phyloP scores from a whole-genome alignment of 352 stramenopile genomes.

The Pythium brachiatum region DNA sequence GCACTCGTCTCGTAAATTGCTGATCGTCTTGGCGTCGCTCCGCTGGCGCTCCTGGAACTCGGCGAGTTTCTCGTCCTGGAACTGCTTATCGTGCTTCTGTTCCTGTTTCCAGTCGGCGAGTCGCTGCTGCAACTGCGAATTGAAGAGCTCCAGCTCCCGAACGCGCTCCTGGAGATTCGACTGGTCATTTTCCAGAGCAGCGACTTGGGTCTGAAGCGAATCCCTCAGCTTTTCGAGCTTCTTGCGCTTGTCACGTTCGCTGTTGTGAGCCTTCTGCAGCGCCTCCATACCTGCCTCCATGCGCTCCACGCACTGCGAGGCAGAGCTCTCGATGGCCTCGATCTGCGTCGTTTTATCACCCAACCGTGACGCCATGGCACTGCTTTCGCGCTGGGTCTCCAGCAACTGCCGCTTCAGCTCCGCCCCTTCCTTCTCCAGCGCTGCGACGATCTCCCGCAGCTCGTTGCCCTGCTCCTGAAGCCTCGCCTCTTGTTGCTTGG shows the following conservation, averaged over 20 bases:
- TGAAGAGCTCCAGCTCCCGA: conserved; percentile 34
- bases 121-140: conserved; percentile 36
- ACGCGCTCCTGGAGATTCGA: conserved; percentile 35
- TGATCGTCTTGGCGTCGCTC: conserved; percentile 38
- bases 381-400: conserved; percentile 32
- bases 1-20: conserved; percentile 35
- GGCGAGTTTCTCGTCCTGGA: conserved; percentile 27
- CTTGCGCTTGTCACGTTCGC: conserved; percentile 52
- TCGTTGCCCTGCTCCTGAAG: conserved; percentile 36
- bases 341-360: conserved; percentile 39
- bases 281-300: conserved; percentile 36
- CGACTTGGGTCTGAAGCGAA: conserved; percentile 37
- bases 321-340: conserved; percentile 42
- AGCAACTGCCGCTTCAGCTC: conserved; percentile 36
- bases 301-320: conserved; percentile 43
- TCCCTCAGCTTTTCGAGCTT: conserved; percentile 37
- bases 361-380: conserved; percentile 28
- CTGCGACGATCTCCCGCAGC: conserved; percentile 34
- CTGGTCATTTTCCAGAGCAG: conserved; percentile 31
- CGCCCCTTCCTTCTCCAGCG: conserved; percentile 32
- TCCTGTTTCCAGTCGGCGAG: conserved; percentile 46
- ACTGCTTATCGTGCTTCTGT: conserved; percentile 37
- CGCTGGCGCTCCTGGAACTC: conserved; percentile 43
- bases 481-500: conserved; percentile 34
- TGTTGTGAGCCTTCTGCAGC: conserved; percentile 36